phyloP scores from a whole-genome alignment of 2,329 filamentous ascomycete species.

The Diaporthe longicolla region DNA sequence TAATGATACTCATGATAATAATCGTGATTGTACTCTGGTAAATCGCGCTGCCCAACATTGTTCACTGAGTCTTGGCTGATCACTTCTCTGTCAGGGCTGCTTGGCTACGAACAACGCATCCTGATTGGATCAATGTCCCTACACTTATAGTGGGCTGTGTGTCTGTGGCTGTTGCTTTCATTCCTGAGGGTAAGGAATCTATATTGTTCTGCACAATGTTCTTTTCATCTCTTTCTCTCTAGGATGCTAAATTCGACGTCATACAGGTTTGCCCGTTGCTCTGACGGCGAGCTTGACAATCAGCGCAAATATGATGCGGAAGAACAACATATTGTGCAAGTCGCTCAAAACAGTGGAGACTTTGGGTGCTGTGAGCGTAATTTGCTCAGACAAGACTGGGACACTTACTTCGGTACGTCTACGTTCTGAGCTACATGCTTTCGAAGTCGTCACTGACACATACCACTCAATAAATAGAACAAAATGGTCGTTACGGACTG shows the following conservation, averaged over 20 bases:
- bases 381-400: slow-evolving; percentile 85
- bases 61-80: not conserved
- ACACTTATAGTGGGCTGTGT: slow-evolving; percentile 81
- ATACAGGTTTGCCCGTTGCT: slow-evolving; percentile 78
- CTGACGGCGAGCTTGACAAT: slow-evolving; percentile 81
- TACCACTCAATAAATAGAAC: slow-evolving; percentile 60
- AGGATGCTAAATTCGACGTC: not conserved
- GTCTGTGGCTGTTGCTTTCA: slow-evolving; percentile 54
- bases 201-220: not conserved
- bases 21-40: slow-evolving; percentile 77
- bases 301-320: slow-evolving; percentile 81
- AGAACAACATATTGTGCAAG: slow-evolving; percentile 84
- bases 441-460: not conserved
- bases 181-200: slow-evolving; percentile 4
- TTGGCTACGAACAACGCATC: slow-evolving; percentile 77
- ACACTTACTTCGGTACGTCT: slow-evolving; percentile 70
- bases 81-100: slow-evolving; percentile 66
- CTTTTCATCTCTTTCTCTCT: not conserved
- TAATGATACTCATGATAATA: slow-evolving; percentile 77
- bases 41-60: slow-evolving; percentile 60
- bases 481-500: slow-evolving; percentile 82
- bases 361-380: slow-evolving; percentile 78
- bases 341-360: slow-evolving; percentile 85
- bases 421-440: not conserved
- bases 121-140: slow-evolving; percentile 79